Conservation (phyloP, 305 asterid species). For the Fraxinus paxiana region DNA sequence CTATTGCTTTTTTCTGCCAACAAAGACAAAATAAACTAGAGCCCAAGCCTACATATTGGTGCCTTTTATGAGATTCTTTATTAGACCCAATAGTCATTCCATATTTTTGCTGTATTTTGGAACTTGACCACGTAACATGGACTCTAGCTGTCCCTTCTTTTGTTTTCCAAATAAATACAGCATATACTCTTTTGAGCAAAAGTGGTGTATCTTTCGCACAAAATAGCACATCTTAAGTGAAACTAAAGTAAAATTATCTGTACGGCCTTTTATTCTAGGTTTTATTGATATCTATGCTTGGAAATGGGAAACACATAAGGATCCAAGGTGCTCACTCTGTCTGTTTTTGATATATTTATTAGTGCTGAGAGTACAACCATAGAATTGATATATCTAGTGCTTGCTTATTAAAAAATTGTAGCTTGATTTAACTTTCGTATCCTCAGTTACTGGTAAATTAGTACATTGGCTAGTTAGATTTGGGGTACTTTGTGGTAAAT, state of each 20-base stretch:
- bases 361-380: neutral
- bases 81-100: neutral
- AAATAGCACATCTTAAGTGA: neutral
- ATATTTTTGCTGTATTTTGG: neutral
- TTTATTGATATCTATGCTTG: neutral
- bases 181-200: neutral
- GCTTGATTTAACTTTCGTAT: constrained; percentile 12
- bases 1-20: neutral
- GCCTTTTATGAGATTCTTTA: neutral
- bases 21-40: neutral
- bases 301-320: neutral
- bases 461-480: constrained; percentile 16
- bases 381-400: neutral
- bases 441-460: neutral
- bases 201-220: neutral
- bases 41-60: neutral
- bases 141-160: neutral
- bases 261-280: neutral
- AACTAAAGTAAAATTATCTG: neutral
- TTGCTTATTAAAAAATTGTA: neutral
- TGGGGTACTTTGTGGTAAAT: neutral
- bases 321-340: neutral
- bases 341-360: neutral
- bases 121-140: neutral
- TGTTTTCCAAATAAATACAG: neutral